Evolutionary conservation across 495 filamentous ascomycete genomes (phyloP).

Genomic region (Achaetomiella virescens): DNA sequence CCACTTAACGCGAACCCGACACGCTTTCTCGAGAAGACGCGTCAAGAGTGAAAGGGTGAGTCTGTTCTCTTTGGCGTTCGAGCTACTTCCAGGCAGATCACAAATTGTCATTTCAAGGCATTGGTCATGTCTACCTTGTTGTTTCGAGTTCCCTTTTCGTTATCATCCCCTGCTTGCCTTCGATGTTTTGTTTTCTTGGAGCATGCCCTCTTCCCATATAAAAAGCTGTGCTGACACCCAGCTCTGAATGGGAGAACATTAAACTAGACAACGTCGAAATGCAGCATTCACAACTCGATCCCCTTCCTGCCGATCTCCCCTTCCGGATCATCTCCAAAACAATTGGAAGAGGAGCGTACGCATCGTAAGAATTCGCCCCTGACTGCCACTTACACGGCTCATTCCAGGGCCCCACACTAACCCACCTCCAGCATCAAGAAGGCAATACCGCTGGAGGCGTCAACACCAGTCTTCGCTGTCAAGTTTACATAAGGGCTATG

Average conservation of each 20-base stretch:
- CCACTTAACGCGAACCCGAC: constrained; percentile 19
- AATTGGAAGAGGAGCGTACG: constrained; percentile 93
- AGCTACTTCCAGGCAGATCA: not conserved
- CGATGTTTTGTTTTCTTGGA: not conserved
- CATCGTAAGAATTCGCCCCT: constrained; percentile 61
- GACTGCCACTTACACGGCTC: constrained; percentile 2
- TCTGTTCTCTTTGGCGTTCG: not conserved
- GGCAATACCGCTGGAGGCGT: constrained; percentile 63
- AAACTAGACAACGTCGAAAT: constrained; percentile 27
- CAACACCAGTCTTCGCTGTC: constrained; percentile 81
- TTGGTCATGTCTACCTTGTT: not conserved
- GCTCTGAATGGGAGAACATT: not conserved
- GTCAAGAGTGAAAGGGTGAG: constrained; percentile 20
- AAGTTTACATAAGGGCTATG: constrained; percentile 98
- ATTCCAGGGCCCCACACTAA: constrained; percentile 15
- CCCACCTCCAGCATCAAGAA: constrained; percentile 73
- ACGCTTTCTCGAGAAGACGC: constrained; percentile 13
- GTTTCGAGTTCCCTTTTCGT: not conserved
- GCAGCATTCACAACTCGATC: constrained; percentile 79
- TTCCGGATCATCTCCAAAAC: constrained; percentile 95
- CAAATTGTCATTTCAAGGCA: not conserved
- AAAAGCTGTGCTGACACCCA: constrained; percentile 1
- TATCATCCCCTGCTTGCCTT: not conserved
- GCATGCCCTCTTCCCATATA: constrained; percentile 1
- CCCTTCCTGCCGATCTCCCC: constrained; percentile 77